Base-by-base conservation (phyloP, 108 stramenopile species). In the Nitzschia inconspicua region DNA sequence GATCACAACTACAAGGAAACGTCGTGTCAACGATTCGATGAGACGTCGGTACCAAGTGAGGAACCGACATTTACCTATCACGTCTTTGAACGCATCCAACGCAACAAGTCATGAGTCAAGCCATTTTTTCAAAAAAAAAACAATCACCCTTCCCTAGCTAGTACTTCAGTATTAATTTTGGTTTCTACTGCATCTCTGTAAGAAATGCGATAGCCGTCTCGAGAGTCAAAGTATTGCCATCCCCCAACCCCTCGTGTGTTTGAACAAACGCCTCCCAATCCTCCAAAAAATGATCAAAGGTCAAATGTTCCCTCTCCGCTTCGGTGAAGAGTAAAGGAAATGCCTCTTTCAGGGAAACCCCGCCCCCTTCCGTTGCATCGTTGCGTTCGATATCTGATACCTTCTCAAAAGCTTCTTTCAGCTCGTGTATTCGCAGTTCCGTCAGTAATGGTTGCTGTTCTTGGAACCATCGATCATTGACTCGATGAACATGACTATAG, bases 251-350 rank as follows among this genome's bases (percentile, higher is more conserved):
- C n/a, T n/a, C n/a, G n/a, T n/a, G n/a, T n/a, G n/a, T n/a, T n/a
- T n/a, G n/a, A 36, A 1, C 14, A 70, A 68, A 93, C 1, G 81
- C 87, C 16, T 70, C 42, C 87, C 87, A 93, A 55, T 93, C 91
- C 59, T 93, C 84, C 42, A 87, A 26, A 60, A 93, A 93, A 36
- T 72, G 70, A 22, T 86, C 87, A 66, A 56, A 93, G 0, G 72
- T 73, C 65, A 89, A 72, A 59, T 82, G 78, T 43, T 93, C 85
- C 37, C 77, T 81, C 54, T 93, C 91, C 6, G 68, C 72, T 0
- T 73, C 77, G 28, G 87, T 89, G 49, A 93, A 93, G 29, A 93
- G 32, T 7, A 84, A 47, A 8, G 60, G 39, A 50, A 82, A 89
- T 58, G 75, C 84, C 10, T 62, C 14, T 39, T 49, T 28, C 27